Evolutionary conservation across 257 asterid genomes (phyloP).

Genomic region (Salvia rosmarinus): DNA sequence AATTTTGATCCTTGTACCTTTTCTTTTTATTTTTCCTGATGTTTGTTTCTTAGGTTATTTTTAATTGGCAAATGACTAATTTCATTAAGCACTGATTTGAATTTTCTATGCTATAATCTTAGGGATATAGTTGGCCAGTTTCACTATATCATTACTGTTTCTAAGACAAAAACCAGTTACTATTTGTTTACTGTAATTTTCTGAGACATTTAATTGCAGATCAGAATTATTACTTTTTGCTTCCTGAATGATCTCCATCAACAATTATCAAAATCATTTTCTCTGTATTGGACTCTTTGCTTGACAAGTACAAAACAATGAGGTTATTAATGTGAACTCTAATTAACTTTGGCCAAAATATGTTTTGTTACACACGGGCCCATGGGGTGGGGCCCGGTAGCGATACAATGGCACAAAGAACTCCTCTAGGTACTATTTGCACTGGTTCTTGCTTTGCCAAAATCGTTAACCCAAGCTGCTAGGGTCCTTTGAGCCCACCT

Average conservation of each 20-base stretch:
- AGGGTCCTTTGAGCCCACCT: neutral
- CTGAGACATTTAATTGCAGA: too few species aligned
- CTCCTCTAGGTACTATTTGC: neutral
- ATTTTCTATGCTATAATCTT: neutral
- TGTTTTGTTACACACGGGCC: neutral
- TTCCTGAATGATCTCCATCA: too few species aligned
- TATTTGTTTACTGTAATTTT: too few species aligned
- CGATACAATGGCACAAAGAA: neutral
- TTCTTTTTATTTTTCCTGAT: neutral
- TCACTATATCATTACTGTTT: too few species aligned
- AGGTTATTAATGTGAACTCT: neutral
- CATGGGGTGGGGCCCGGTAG: neutral
- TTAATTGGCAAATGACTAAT: too few species aligned
- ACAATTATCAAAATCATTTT: neutral
- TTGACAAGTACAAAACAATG: neutral
- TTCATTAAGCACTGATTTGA: too few species aligned
- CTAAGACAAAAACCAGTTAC: too few species aligned
- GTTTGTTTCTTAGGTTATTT: too few species aligned
- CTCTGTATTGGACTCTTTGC: neutral
- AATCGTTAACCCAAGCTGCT: neutral
- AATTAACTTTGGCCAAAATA: neutral
- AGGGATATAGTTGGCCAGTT: neutral
- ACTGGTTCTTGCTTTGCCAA: neutral
- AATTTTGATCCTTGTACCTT: neutral
- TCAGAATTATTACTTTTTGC: too few species aligned